Base-by-base conservation (phyloP, 805 yeast species). In the Saccharomycopsis guyanensis region DNA sequence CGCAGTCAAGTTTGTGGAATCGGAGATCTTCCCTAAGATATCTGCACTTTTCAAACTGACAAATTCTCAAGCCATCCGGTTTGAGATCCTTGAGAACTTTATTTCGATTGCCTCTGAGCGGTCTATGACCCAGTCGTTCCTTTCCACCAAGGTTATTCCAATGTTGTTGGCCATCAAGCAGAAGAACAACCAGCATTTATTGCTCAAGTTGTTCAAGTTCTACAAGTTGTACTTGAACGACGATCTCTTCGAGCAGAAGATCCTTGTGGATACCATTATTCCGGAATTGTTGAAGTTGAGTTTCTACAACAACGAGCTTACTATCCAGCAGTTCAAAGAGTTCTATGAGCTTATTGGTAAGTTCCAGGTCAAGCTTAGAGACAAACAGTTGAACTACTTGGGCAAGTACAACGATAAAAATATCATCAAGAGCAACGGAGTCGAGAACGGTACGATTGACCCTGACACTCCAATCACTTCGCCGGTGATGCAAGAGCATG, bases 61-160 rank as follows among this genome's bases (percentile, higher is more conserved):
- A 1, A 86, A 89, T 0, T 78, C 93, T 24, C 68, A 89, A 29
- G 78, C 84, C 3, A 83, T 93, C 23, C 91, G 93, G 57, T 66
- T 82, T 15, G 71, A 76, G 13, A 76, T 93, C 2, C 69, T 87
- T 19, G 65, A 70, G 16, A 71, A 85, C 1, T 79, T 88, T 55
- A 70, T 74, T 12, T 57, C 66, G 40, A 63, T 88, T 56, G 72
- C 85, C 15, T 72, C 69, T 18, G 66, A 71, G 18, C 78, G 79
- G 50, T 72, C 78, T 4, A 70, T 88, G 44, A 96, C 89, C 55
- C 78, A 77, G 53, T 73, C 76, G 44, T 75, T 84, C 2, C 75
- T 88, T 29, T 70, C 72, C 31, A 97, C 91, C 41, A 86, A 82
- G 45, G 68, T 93, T 33, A 63, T 93, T n/a, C 96, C 96, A 0